Evolutionary conservation across 768 basidiomycete genomes (phyloP), one percentile per base, ranked within the genome.

Genomic region (Pholiota conissans): DNA sequence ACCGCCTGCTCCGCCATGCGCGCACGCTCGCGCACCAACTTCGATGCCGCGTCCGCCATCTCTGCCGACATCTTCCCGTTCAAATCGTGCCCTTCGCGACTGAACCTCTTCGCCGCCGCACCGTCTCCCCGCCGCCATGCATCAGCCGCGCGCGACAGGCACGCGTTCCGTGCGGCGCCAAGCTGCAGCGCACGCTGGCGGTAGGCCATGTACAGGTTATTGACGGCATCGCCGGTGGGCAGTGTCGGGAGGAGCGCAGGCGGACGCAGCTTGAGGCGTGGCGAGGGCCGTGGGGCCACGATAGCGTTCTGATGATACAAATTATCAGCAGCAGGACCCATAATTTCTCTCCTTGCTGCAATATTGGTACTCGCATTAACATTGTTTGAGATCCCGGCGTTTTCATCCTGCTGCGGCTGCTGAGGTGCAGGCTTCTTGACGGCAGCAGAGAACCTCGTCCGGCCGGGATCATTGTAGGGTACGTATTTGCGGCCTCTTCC

Each of bases 91-190:
- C 95, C 97, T 67, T 98, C 95, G 39, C 92, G 79, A 61, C 90
- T 92, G 75, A 96, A 98, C 47, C 93, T 80, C 73, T 98, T 97
- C 34, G 97, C 97, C 0, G 91, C 90, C 0, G 95, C 94, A 2
- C 96, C 96, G 63, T 99, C 97, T 1, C 96, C 95, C 2, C 93
- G 82, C 54, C 93, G 82, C 92, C 94, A 99, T 3, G 95, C 94
- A 65, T 97, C 95, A 2, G 97, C 96, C 11, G 97, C 97, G 42
- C 94, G 85, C 1, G 93, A 93, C 26, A 99, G 79, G 71, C 93
- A 97, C 14, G 93, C 93, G 65, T 98, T 98, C 34, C 97, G 81
- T 29, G 93, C 93, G 1, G 93, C 91, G 49, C 96, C 97, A 22
- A 98, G 85, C 65, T 97, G 91, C 56, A 98, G 80, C 24, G 93